Evolutionary conservation across 805 yeast species (phyloP), one percentile per base, ranked within the genome.

Genomic region (Schwanniomyces occidentalis): DNA sequence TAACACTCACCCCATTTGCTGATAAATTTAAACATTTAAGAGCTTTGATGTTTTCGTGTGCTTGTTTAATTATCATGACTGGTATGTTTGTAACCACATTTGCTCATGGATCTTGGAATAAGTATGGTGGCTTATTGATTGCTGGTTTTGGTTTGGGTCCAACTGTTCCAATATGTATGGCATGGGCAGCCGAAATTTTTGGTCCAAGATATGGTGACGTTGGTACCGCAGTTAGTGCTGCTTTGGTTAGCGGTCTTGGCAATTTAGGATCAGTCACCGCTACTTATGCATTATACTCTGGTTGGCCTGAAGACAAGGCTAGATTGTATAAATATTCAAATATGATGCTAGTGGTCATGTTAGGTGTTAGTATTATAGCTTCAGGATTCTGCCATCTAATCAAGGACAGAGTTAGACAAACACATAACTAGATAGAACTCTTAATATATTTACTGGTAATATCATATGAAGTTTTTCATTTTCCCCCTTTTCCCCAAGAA

Each of bases 121-220:
- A 77, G 48, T 87, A 85, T 55, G 95, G 78, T 6, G 96, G 96
- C 1, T 67, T 87, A 34, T 68, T 87, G 41, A 79, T 87, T 52
- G 80, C 86, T 5, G 96, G 96, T 0, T 84, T 81, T 46, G 96
- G 96, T 0, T 70, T 87, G 32, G 96, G 96, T 8, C 93, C 95
- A 14, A 87, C 96, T 0, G 95, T 86, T 9, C 95, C 96, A 17
- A 86, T 84, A 24, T 73, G 81, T 49, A 87, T 87, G 95, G 76
- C 95, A 1, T 77, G 85, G 83, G 61, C 89, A 0, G 78, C 90
- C 0, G 90, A 84, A 49, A 82, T 85, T 30, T 82, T 86, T 65
- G 75, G 73, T 5, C 70, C 75, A 8, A 67, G 75, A 30, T 82
- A 87, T 52, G 95, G 95, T 17, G 93, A 86, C 51, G 80, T 87